Percentiles rank a stretch among this genome's conserved stretches.
phyloP scores from a whole-genome alignment of 176 grass and related monocot genomes.

The Bolboschoenus planiculmis region DNA sequence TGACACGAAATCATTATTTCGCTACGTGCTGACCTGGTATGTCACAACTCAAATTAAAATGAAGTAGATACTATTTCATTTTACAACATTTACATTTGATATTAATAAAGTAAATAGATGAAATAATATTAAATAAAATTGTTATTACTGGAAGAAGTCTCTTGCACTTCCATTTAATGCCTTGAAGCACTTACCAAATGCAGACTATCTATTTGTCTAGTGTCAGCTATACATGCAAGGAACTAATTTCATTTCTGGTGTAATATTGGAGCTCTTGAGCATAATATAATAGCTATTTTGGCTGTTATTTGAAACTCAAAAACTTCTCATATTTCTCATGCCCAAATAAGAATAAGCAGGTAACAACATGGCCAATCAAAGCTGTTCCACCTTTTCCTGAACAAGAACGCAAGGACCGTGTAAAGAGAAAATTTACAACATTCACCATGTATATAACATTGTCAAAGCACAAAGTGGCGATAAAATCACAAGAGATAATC shows the following conservation, averaged over 20 bases:
- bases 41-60: background rate
- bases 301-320: background rate
- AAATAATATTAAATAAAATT: background rate
- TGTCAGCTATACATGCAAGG: background rate
- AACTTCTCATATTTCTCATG: background rate
- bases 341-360: background rate
- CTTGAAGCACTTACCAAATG: background rate
- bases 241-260: background rate
- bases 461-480: background rate
- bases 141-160: background rate
- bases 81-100: background rate
- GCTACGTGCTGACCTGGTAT: background rate
- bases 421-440: background rate
- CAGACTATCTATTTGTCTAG: background rate
- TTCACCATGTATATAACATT: background rate
- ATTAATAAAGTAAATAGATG: background rate
- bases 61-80: background rate
- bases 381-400: background rate
- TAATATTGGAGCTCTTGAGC: background rate
- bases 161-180: background rate
- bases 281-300: background rate
- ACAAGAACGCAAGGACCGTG: background rate
- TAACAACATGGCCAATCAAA: background rate
- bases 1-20: background rate
- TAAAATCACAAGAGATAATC: constrained; percentile 45